phyloP scores from a whole-genome alignment of 257 asterid genomes.

The Coffea eugenioides region DNA sequence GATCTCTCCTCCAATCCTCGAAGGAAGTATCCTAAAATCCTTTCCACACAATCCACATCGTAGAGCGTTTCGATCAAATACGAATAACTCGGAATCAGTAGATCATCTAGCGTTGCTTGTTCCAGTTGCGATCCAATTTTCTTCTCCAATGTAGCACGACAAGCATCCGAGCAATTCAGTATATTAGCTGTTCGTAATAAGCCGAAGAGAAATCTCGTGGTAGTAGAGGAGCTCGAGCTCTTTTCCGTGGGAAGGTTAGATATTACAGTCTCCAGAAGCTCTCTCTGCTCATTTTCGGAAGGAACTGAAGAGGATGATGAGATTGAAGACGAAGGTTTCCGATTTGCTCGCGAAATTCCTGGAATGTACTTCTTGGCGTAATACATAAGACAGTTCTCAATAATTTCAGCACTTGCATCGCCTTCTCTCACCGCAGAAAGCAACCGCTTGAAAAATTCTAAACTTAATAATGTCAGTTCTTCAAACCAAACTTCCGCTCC shows the following conservation, averaged over 20 bases:
- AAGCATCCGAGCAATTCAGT: constrained; percentile 64
- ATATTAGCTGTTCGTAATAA: constrained; percentile 73
- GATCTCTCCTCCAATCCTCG: constrained; percentile 51
- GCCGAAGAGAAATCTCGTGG: constrained; percentile 68
- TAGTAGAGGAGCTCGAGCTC: constrained; percentile 36
- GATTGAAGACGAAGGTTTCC: constrained; percentile 44
- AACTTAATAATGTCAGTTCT: constrained; percentile 59
- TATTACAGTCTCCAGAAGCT: constrained; percentile 67
- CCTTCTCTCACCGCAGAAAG: constrained; percentile 57
- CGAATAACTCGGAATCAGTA: constrained; percentile 90
- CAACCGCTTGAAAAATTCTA: constrained; percentile 59
- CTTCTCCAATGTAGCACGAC: constrained; percentile 65
- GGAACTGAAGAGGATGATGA: constrained; percentile 41
- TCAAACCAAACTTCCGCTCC: constrained; percentile 66
- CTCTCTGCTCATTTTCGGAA: constrained; percentile 80
- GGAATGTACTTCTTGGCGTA: constrained; percentile 80
- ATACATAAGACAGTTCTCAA: constrained; percentile 76
- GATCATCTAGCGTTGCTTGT: constrained; percentile 83
- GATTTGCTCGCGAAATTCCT: constrained; percentile 64
- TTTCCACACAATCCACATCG: constrained; percentile 88
- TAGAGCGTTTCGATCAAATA: constrained; percentile 86
- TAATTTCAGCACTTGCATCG: constrained; percentile 64
- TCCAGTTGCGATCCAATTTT: constrained; percentile 84
- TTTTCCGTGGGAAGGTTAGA: constrained; percentile 60
- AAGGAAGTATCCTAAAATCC: constrained; percentile 63